These are phyloP conservation scores for Verticillium albo-atrum DNA, from an alignment of 2,329 filamentous ascomycete genomes.

Conservation along the genomic window DNA sequence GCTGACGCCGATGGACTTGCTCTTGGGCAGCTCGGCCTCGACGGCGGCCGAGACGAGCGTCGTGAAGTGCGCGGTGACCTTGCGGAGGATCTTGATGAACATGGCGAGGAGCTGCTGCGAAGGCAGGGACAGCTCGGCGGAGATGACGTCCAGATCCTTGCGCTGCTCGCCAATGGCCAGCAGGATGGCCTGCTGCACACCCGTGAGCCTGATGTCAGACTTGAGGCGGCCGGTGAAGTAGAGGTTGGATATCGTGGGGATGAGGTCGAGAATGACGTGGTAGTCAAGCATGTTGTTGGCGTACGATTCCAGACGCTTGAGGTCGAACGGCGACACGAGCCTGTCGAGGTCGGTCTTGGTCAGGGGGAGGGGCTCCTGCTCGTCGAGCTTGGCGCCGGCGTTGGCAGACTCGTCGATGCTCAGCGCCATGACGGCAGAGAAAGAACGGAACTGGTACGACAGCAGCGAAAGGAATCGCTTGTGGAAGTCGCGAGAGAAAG, in stretches of 20 bases:
- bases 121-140: constrained; percentile 71
- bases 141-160: constrained; percentile 77
- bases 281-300: constrained; percentile 97
- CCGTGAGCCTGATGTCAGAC: constrained; percentile 63
- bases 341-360: constrained; percentile 73
- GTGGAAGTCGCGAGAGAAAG: constrained; percentile 91
- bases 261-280: constrained; percentile 90
- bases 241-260: constrained; percentile 74
- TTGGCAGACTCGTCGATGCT: constrained; percentile 85
- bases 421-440: constrained; percentile 72
- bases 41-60: constrained; percentile 70
- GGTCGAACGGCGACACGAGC: constrained; percentile 82
- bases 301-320: constrained; percentile 92
- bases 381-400: constrained; percentile 63
- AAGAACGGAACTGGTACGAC: constrained; percentile 86
- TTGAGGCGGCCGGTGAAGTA: constrained; percentile 81
- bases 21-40: constrained; percentile 58
- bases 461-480: constrained; percentile 85
- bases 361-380: constrained; percentile 46
- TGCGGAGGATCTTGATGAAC: constrained; percentile 94
- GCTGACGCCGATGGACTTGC: constrained; percentile 53
- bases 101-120: constrained; percentile 84
- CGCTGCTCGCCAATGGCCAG: constrained; percentile 88
- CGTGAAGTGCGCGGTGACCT: constrained; percentile 76
- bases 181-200: constrained; percentile 82